Conservation (phyloP, 345 rosid species). For the Stellera chamaejasme region DNA sequence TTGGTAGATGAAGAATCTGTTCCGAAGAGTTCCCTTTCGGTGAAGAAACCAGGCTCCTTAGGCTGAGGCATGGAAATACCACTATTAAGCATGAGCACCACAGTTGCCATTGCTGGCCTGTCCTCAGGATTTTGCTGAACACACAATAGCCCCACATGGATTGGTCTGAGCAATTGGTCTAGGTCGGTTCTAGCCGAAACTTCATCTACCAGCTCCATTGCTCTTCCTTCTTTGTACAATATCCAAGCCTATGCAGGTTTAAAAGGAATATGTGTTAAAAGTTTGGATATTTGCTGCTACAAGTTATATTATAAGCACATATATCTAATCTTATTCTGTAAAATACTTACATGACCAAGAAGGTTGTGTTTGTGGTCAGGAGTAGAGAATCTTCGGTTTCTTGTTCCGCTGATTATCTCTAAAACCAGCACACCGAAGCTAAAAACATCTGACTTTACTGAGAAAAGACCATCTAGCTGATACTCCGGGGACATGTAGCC, state of each 20-base stretch:
- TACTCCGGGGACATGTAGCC: slow-evolving; percentile 28
- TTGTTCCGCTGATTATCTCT: slow-evolving; percentile 19
- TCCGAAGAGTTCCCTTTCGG: neutral
- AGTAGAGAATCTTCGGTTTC: neutral
- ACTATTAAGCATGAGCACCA: neutral
- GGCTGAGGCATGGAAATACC: neutral
- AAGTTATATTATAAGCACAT: neutral
- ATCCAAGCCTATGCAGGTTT: slow-evolving; percentile 4
- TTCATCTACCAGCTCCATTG: slow-evolving; percentile 3
- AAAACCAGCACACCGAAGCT: slow-evolving; percentile 28
- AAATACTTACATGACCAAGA: slow-evolving; percentile 15
- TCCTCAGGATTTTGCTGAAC: neutral
- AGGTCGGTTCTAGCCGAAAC: neutral
- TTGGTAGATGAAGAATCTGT: neutral
- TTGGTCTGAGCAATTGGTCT: neutral
- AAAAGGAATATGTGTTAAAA: neutral
- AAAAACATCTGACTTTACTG: slow-evolving; percentile 25
- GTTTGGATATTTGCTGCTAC: too few species aligned
- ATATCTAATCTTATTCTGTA: neutral
- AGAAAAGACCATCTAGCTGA: slow-evolving; percentile 19
- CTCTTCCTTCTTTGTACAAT: slow-evolving; percentile 11
- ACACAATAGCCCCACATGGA: slow-evolving; percentile 8
- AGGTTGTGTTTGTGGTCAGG: slow-evolving; percentile 15
- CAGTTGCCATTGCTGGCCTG: slow-evolving; percentile 1
- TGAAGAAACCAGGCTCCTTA: slow-evolving; percentile 1